phyloP scores from a whole-genome alignment of 257 asterid genomes.

The Thymus quinquecostatus region DNA sequence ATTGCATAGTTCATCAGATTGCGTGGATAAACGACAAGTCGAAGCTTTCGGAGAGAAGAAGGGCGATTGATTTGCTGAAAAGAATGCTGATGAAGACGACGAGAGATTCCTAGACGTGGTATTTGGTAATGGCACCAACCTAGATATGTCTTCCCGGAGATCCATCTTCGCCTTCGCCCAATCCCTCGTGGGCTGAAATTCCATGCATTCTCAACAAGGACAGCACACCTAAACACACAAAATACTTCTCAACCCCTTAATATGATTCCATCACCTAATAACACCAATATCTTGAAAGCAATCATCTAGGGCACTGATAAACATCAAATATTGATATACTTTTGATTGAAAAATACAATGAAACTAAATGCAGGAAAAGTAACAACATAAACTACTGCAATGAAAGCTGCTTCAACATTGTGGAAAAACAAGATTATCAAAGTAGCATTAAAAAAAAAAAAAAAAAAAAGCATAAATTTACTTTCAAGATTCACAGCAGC shows the following conservation, averaged over 20 bases:
- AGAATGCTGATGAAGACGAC: conserved; percentile 88
- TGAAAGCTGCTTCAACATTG: conserved; percentile 19
- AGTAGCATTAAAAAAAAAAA: background rate
- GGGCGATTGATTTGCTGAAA: conserved; percentile 94
- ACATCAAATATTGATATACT: background rate
- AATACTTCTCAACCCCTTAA: conserved; percentile 18
- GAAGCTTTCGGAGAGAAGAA: conserved; percentile 79
- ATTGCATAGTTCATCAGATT: conserved; percentile 36
- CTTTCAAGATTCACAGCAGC: conserved; percentile 21
- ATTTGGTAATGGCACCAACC: conserved; percentile 52
- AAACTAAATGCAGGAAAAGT: conserved; percentile 3
- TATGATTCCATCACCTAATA: background rate
- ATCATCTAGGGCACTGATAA: background rate
- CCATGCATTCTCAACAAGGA: conserved; percentile 43
- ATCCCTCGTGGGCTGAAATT: conserved; percentile 39
- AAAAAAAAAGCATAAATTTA: conserved; percentile 15
- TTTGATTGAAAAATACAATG: background rate
- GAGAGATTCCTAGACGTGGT: conserved; percentile 81
- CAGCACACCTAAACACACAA: conserved; percentile 42
- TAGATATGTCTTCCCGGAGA: conserved; percentile 61
- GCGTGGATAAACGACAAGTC: conserved; percentile 34
- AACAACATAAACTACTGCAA: conserved; percentile 17
- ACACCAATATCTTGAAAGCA: conserved; percentile 22
- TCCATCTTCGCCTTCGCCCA: conserved; percentile 57
- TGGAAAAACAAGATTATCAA: conserved; percentile 10